phyloP scores from a whole-genome alignment of 371 early-diverging fungal species.

The Circinella umbellata region DNA sequence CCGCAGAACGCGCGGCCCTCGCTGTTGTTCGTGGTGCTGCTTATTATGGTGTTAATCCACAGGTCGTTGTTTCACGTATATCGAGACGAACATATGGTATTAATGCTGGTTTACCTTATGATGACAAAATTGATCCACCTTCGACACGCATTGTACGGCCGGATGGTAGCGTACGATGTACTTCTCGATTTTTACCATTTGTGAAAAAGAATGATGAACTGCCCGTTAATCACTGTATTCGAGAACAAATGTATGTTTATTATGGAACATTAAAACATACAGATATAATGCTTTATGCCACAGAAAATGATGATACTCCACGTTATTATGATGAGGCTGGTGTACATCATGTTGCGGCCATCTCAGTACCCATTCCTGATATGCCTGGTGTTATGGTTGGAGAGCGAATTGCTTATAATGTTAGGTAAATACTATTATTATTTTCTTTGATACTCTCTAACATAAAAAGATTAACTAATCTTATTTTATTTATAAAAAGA shows the following conservation, averaged over 20 bases:
- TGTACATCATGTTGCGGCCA: slow-evolving; percentile 46
- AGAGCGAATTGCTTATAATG: slow-evolving; percentile 43
- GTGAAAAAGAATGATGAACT: slow-evolving; percentile 44
- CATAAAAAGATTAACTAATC: neutral
- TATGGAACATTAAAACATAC: slow-evolving; percentile 49
- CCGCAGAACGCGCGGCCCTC: slow-evolving; percentile 44
- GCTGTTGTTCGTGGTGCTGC: slow-evolving; percentile 60
- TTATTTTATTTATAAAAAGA: slow-evolving; percentile 17
- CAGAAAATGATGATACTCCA: slow-evolving; percentile 41
- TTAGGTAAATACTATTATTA: slow-evolving; percentile 46
- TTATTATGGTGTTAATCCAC: slow-evolving; percentile 56
- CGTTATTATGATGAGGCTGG: slow-evolving; percentile 43
- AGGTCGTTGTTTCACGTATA: slow-evolving; percentile 55
- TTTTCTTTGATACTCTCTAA: neutral
- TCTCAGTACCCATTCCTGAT: slow-evolving; percentile 49
- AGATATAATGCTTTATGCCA: slow-evolving; percentile 51
- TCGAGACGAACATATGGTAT: slow-evolving; percentile 66
- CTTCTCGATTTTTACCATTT: slow-evolving; percentile 48
- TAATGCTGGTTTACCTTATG: slow-evolving; percentile 63
- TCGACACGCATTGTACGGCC: slow-evolving; percentile 41
- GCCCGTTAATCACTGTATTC: slow-evolving; percentile 49
- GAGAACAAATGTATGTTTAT: slow-evolving; percentile 54
- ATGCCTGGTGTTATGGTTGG: slow-evolving; percentile 37
- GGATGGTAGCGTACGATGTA: slow-evolving; percentile 51
- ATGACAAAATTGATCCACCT: slow-evolving; percentile 34